phyloP scores from a whole-genome alignment of 345 rosid species.

The Eucalyptus sp. region DNA sequence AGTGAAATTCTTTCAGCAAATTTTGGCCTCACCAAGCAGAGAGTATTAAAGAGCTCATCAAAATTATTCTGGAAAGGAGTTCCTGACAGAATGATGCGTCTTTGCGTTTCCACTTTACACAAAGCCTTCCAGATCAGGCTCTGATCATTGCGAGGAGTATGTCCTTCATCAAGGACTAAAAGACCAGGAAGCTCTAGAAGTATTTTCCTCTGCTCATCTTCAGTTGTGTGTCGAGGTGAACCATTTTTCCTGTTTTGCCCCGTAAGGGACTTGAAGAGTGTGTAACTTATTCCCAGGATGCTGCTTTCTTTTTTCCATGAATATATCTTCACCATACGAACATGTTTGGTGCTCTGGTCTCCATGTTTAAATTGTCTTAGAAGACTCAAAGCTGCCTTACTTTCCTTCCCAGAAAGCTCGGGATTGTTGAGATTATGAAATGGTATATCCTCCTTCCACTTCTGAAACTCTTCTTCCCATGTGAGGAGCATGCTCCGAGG shows the following conservation, averaged over 20 bases:
- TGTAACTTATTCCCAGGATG: constrained; percentile 54
- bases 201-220: constrained; percentile 14
- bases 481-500: constrained; percentile 69
- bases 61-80: constrained; percentile 84
- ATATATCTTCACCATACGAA: constrained; percentile 43
- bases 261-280: constrained; percentile 44
- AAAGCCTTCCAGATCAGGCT: constrained; percentile 57
- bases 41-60: constrained; percentile 52
- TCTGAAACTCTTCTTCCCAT: constrained; percentile 73
- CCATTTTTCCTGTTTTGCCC: background rate
- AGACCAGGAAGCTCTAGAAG: constrained; percentile 45
- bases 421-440: constrained; percentile 48
- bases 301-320: constrained; percentile 51
- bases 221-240: background rate
- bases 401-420: constrained; percentile 42
- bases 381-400: background rate
- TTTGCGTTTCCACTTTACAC: constrained; percentile 30
- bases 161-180: constrained; percentile 77
- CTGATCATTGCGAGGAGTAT: constrained; percentile 56
- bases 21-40: constrained; percentile 43
- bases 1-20: constrained; percentile 6
- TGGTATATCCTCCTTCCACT: constrained; percentile 47
- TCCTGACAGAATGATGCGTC: constrained; percentile 67
- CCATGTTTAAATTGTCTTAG: background rate
- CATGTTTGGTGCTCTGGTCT: background rate